Percentiles rank a stretch among this genome's conserved stretches.
phyloP scores from a whole-genome alignment of 2,329 filamentous ascomycete genomes.

The Byssothecium circinans region DNA sequence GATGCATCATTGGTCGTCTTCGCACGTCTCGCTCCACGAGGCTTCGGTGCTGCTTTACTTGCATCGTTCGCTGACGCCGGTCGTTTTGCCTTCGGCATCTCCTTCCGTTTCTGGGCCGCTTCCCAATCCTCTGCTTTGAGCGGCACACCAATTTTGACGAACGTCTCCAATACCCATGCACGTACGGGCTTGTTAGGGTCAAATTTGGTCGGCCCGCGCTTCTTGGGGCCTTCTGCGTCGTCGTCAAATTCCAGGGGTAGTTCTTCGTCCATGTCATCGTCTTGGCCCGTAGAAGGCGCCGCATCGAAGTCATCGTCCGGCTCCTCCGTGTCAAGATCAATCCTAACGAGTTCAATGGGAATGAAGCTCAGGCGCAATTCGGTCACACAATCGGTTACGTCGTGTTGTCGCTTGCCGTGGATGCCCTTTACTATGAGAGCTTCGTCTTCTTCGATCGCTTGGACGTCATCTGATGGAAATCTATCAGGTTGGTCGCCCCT shows the following conservation, averaged over 20 bases:
- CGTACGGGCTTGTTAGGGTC: constrained; percentile 68
- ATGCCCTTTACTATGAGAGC: constrained; percentile 65
- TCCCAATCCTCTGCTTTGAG: constrained; percentile 68
- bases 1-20: constrained; percentile 22
- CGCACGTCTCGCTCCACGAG: constrained; percentile 23
- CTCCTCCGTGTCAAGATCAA: constrained; percentile 74
- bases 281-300: constrained; percentile 19
- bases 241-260: constrained; percentile 32
- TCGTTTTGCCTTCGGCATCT: constrained; percentile 29
- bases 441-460: constrained; percentile 51
- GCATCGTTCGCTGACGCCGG: constrained; percentile 24
- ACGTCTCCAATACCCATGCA: constrained; percentile 67
- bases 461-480: constrained; percentile 33
- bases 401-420: constrained; percentile 68
- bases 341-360: constrained; percentile 73
- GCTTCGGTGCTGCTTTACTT: constrained; percentile 20
- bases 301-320: constrained; percentile 65
- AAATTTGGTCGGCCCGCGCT: constrained; percentile 54
- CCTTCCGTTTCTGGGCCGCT: constrained; percentile 30
- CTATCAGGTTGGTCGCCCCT: constrained; percentile 28
- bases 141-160: constrained; percentile 67
- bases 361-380: constrained; percentile 80
- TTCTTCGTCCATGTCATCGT: constrained; percentile 39
- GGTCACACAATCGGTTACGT: constrained; percentile 70
- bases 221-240: constrained; percentile 44